Evolutionary conservation across 495 filamentous ascomycete species (phyloP).

Genomic region (Penicillium ucsense): DNA sequence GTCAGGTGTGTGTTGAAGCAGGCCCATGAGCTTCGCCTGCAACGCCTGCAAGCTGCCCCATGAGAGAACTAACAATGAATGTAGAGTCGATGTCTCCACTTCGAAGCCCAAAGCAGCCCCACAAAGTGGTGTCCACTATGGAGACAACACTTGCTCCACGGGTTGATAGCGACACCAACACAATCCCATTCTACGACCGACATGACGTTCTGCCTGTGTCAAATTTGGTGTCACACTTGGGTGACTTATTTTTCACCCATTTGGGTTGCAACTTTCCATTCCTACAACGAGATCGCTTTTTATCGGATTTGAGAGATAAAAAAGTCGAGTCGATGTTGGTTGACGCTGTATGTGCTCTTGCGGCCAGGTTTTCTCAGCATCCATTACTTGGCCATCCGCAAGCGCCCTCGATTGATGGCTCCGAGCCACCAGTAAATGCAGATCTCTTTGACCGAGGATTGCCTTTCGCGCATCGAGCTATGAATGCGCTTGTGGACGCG

Average conservation of each 20-base stretch:
- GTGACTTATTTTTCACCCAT: constrained; percentile 67
- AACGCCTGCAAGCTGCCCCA: too few relatives aligned
- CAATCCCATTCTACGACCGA: constrained; percentile 70
- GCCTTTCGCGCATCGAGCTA: constrained; percentile 68
- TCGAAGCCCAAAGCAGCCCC: constrained; percentile 24
- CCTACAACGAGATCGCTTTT: constrained; percentile 57
- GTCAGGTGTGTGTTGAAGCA: constrained; percentile 23
- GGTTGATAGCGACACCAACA: constrained; percentile 47
- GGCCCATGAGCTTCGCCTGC: too few relatives aligned
- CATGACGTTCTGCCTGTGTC: constrained; percentile 56
- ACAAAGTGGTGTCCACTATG: constrained; percentile 17
- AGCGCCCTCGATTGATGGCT: constrained; percentile 40
- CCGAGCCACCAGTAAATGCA: constrained; percentile 22
- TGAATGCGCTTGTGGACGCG: constrained; percentile 61
- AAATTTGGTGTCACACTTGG: constrained; percentile 61
- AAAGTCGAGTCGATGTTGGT: constrained; percentile 79
- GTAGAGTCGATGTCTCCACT: constrained; percentile 29
- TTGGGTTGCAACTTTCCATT: constrained; percentile 80
- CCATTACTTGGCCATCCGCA: constrained; percentile 48
- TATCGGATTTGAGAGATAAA: constrained; percentile 62
- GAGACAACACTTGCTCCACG: constrained; percentile 19
- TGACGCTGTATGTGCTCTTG: constrained; percentile 70
- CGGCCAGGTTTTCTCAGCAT: constrained; percentile 70
- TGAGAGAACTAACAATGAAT: neutral
- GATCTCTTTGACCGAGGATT: constrained; percentile 49